Conservation (phyloP, 768 basidiomycete species). For the Mycena olivaceomarginata region DNA sequence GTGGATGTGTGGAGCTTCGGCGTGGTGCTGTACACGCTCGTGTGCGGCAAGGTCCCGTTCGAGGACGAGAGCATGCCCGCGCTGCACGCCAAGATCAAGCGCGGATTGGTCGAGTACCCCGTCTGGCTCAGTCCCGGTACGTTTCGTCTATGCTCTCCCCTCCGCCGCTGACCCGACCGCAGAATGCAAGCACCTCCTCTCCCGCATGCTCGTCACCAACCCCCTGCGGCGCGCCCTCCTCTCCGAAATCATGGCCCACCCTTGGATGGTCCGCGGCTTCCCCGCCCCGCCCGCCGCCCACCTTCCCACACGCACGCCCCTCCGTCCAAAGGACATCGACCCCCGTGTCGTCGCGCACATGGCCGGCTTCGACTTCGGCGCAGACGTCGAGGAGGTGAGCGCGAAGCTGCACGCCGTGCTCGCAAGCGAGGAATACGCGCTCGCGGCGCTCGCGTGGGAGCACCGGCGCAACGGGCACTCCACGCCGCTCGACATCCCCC, state of each 20-base stretch:
- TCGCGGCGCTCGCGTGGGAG: constrained; percentile 88
- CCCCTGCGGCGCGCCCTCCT: constrained; percentile 89
- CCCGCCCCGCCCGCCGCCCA: constrained; percentile 87
- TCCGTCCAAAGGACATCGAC: constrained; percentile 93
- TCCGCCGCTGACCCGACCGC: background rate
- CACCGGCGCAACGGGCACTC: constrained; percentile 64
- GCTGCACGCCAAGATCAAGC: constrained; percentile 98
- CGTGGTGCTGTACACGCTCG: constrained; percentile 98
- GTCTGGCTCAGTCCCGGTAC: constrained; percentile 95
- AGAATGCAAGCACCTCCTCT: constrained; percentile 97
- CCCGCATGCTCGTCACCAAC: constrained; percentile 98
- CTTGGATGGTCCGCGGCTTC: constrained; percentile 95
- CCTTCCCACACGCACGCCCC: constrained; percentile 91
- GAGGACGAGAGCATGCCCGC: constrained; percentile 99
- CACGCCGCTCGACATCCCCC: background rate
- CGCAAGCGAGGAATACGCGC: constrained; percentile 84
- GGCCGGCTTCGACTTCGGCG: constrained; percentile 98
- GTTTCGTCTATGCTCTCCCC: constrained; percentile 49
- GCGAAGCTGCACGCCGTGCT: constrained; percentile 87
- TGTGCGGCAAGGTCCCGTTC: constrained; percentile 99
- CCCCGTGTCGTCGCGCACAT: constrained; percentile 90
- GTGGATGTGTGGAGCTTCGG: constrained; percentile 99
- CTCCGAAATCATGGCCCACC: constrained; percentile 89
- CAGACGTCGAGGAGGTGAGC: constrained; percentile 82
- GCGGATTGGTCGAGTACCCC: constrained; percentile 97